These are phyloP conservation scores for Eucalyptus fibrosa DNA, from an alignment of 345 rosid genomes.

Conservation along the genomic window DNA sequence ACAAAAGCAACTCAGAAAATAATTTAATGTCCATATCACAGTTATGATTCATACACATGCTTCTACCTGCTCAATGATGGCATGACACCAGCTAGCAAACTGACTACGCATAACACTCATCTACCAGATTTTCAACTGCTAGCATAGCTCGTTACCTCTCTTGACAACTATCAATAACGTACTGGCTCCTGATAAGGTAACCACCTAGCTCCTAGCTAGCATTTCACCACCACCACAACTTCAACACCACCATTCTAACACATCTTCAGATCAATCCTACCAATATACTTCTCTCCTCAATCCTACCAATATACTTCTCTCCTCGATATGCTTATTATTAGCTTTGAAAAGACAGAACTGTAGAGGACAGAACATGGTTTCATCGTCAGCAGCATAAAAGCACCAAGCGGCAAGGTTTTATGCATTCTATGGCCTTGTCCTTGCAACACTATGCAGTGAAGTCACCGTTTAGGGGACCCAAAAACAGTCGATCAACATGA, in stretches of 20 bases:
- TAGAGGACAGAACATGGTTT: not conserved
- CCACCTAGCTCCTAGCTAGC: not conserved
- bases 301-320: not conserved
- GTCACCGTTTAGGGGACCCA: not conserved
- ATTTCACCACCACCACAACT: not conserved
- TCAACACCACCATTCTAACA: not conserved
- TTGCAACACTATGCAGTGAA: not conserved
- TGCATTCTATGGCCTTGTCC: not conserved
- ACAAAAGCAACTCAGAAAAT: not conserved
- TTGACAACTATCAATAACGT: not conserved
- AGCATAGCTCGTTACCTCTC: not conserved
- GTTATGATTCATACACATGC: not conserved
- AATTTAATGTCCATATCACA: not conserved
- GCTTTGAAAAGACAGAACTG: not conserved
- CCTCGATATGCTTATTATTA: not conserved
- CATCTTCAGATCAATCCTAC: not conserved
- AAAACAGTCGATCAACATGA: not conserved
- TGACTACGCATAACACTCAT: not conserved
- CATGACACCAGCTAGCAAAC: not conserved
- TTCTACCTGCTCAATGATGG: not conserved
- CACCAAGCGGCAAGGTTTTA: not conserved
- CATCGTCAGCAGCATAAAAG: not conserved
- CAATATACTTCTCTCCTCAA: not conserved
- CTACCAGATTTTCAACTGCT: not conserved
- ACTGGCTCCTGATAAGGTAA: not conserved